Conservation (phyloP, 73 alveolate genomes). For the Tetrahymena malaccensis region DNA sequence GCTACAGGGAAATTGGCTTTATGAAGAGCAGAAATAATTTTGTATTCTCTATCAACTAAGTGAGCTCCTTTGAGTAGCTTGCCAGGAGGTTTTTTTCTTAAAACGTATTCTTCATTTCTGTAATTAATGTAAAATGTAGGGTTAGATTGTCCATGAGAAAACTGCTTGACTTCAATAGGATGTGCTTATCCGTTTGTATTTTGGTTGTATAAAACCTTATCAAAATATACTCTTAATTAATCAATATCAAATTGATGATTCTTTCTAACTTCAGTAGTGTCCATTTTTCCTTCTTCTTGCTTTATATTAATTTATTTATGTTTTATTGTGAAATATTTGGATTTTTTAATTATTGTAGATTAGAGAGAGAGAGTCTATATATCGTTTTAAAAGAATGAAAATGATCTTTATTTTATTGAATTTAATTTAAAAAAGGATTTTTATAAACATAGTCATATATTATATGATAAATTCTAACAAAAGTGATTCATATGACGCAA, state of each 20-base stretch:
- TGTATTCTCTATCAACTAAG: conserved; percentile 37
- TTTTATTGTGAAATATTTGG: not conserved
- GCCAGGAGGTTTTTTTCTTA: conserved; percentile 41
- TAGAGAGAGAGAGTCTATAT: not conserved
- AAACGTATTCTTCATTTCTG: conserved; percentile 3
- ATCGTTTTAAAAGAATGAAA: not conserved
- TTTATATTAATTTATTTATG: too few species aligned
- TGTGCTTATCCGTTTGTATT: not conserved
- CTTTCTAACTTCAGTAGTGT: not conserved
- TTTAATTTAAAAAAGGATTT: not conserved
- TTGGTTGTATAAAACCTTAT: not conserved
- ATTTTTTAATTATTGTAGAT: not conserved
- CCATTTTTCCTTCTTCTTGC: not conserved
- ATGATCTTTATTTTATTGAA: not conserved
- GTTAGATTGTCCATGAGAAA: not conserved
- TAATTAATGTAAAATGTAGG: not conserved
- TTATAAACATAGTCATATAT: not conserved
- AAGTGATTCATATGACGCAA: not conserved
- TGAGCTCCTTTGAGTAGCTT: conserved; percentile 40
- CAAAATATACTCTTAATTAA: not conserved
- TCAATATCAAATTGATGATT: not conserved
- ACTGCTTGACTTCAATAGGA: not conserved
- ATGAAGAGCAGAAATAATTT: not conserved
- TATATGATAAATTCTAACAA: not conserved
- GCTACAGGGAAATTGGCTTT: conserved; percentile 32